Base-by-base conservation (phyloP, 75 land plant species). In the Picea glauca region DNA sequence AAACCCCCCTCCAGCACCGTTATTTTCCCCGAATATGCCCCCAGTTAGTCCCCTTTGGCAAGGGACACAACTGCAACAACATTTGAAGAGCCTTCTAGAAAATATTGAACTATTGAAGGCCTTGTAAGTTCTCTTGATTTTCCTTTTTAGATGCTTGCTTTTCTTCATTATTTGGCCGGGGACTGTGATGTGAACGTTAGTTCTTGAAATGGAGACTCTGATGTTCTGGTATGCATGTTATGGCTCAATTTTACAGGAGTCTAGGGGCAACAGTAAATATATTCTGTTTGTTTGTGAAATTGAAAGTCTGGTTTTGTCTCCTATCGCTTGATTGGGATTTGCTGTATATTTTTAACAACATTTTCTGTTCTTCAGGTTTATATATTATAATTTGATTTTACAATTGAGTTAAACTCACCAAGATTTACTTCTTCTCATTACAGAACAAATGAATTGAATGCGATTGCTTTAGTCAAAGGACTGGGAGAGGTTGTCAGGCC, bases 381-480 rank as follows among this genome's bases (percentile, higher is more conserved):
- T 50, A 50, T 50, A 9, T 9, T 11, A 50, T 50, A 50, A 50
- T 23, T 13, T 77, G 67, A 50, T 70, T 57, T 21, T 30, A 8
- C 59, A 11, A 17, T 18, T 15, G 33, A 20, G 63, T 76, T 54
- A 33, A 14, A 15, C 15, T 12, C 21, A 17, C 46, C 58, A 72
- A 14, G 35, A 35, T 77, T 58, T 35, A 6, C 13, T 72, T 13
- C 6, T 50, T 40, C 30, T 72, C 31, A 26, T 14, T 43, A 73
- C 75, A 88, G 93, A 86, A 75, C 81, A 65, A 81, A 81, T 23
- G 90, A 91, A 68, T 76, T 91, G 30, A 82, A 87, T 17, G 81
- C 74, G 64, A 80, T 87, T 76, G 57, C 58, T 14, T 18, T 23
- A 35, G 62, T 83, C 13, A 90, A 82, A 78, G 76, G 74, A 78